Percentiles rank a stretch among this genome's conserved stretches.
Evolutionary conservation across 768 basidiomycete species (phyloP).

Genomic region (Suillus hirtellus): DNA sequence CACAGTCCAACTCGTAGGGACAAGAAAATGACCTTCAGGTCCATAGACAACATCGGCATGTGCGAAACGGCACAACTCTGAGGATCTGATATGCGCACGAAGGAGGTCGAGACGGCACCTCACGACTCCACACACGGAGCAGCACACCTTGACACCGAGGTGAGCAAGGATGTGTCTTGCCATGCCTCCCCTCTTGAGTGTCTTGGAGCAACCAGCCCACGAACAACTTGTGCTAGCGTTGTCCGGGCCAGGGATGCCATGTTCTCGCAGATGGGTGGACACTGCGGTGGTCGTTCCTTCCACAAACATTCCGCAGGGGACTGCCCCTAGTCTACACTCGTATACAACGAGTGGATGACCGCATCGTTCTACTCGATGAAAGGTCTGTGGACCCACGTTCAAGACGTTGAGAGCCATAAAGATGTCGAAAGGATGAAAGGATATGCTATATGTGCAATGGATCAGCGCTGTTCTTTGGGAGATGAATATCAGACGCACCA

Average conservation of each 20-base stretch:
- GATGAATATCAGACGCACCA: too few species aligned
- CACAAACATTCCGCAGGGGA: neutral
- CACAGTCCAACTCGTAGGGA: neutral
- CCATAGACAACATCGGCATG: neutral
- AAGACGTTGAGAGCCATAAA: neutral
- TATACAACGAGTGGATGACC: neutral
- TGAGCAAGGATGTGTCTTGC: constrained; percentile 13
- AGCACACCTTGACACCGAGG: neutral
- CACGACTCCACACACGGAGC: constrained; percentile 1
- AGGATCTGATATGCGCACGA: neutral
- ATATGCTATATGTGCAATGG: too few species aligned
- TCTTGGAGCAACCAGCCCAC: constrained; percentile 7
- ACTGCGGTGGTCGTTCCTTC: constrained; percentile 8
- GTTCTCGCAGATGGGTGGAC: constrained; percentile 10
- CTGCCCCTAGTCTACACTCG: neutral
- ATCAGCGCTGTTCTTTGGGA: too few species aligned
- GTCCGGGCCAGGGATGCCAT: neutral
- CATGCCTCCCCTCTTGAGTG: constrained; percentile 2
- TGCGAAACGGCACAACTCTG: neutral
- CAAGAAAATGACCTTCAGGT: neutral
- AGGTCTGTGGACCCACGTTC: neutral
- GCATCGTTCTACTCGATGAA: neutral
- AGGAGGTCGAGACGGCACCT: neutral
- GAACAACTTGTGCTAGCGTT: neutral
- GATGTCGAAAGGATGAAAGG: too few species aligned